Conservation (phyloP, 1,284 basidiomycete species). For the Rhodotorula sp. region DNA sequence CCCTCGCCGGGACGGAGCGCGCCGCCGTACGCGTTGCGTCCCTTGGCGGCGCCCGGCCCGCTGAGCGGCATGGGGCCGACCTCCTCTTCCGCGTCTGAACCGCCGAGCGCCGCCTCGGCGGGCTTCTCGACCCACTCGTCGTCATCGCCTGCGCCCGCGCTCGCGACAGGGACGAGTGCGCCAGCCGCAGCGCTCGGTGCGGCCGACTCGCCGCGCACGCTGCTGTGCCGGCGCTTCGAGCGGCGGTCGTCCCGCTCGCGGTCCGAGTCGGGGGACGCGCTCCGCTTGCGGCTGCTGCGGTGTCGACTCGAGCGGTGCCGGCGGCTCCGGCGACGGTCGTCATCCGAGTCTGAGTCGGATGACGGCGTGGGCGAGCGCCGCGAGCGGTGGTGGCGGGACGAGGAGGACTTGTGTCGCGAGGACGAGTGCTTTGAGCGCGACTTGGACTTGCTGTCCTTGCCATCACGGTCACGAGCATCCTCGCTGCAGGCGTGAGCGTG, state of each 20-base stretch:
- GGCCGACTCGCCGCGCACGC: neutral
- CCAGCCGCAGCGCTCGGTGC: slow-evolving; percentile 11
- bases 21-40: slow-evolving; percentile 62
- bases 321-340: slow-evolving; percentile 62
- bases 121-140: slow-evolving; percentile 74
- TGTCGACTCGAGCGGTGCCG: slow-evolving; percentile 12
- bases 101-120: slow-evolving; percentile 41
- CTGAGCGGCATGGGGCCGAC: slow-evolving; percentile 42
- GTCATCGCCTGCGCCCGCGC: slow-evolving; percentile 56
- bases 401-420: slow-evolving; percentile 20
- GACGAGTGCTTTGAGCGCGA: slow-evolving; percentile 32
- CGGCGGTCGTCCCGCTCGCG: slow-evolving; percentile 8
- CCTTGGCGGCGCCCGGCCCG: slow-evolving; percentile 16
- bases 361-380: slow-evolving; percentile 56
- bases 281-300: slow-evolving; percentile 5
- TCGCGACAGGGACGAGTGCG: slow-evolving; percentile 37
- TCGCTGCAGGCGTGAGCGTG: slow-evolving; percentile 18
- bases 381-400: slow-evolving; percentile 51
- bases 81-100: slow-evolving; percentile 37
- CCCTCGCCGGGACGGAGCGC: slow-evolving; percentile 91
- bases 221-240: neutral
- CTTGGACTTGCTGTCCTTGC: slow-evolving; percentile 1
- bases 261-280: slow-evolving; percentile 16
- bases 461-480: slow-evolving; percentile 5
- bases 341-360: slow-evolving; percentile 60